Evolutionary conservation across 2,329 filamentous ascomycete genomes (phyloP).

Genomic region (Fusarium euwallaceae): DNA sequence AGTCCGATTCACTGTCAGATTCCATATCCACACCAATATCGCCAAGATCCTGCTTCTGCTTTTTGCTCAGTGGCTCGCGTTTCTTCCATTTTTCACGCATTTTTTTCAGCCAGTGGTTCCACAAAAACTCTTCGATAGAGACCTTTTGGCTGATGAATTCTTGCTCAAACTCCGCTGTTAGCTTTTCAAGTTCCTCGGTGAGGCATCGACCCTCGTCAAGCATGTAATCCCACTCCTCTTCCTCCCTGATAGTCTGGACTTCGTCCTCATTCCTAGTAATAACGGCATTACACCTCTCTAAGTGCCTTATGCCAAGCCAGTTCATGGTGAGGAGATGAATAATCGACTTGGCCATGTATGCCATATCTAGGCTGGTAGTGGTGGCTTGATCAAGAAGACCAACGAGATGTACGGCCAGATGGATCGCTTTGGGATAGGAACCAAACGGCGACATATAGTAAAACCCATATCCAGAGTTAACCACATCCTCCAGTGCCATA

Average conservation of each 20-base stretch:
- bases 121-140: background rate
- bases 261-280: no score
- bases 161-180: no score
- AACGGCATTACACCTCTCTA: no score
- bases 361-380: accelerated
- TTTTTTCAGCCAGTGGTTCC: background rate
- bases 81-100: background rate
- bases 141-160: background rate
- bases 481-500: background rate
- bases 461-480: background rate
- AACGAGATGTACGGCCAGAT: background rate
- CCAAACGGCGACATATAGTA: background rate
- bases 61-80: background rate
- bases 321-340: no score
- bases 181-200: no score
- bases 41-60: background rate
- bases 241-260: no score
- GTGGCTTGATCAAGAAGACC: background rate
- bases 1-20: background rate
- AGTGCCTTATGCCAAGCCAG: no score
- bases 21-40: background rate
- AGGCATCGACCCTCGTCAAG: no score
- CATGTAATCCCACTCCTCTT: no score
- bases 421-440: background rate
- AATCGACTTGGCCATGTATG: background rate